Conservation (phyloP, 495 filamentous ascomycete genomes). For the Chaetomium cochliodes region DNA sequence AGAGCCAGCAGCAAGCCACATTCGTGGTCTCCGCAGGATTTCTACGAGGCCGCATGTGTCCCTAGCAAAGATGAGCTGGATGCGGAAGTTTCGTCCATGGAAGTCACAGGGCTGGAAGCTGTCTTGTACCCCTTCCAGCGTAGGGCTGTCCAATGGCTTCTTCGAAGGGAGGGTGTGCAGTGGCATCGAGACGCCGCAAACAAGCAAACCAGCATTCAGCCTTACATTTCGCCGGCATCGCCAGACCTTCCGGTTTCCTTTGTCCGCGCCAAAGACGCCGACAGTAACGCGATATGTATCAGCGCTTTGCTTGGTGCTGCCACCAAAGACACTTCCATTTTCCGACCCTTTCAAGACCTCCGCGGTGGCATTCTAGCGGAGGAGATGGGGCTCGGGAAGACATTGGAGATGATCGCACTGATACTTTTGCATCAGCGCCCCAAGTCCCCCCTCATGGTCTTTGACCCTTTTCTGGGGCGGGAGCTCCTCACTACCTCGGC, state of each 20-base stretch:
- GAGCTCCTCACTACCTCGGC: slow-evolving; percentile 54
- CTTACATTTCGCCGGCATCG: background rate
- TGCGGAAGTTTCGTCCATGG: slow-evolving; percentile 25
- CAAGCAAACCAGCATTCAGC: slow-evolving; percentile 21
- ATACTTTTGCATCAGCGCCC: slow-evolving; percentile 60
- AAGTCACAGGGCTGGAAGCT: slow-evolving; percentile 34
- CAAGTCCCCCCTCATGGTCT: slow-evolving; percentile 13
- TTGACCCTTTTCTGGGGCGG: slow-evolving; percentile 34
- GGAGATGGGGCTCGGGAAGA: slow-evolving; percentile 97
- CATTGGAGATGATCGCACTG: slow-evolving; percentile 80
- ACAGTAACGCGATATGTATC: slow-evolving; percentile 37
- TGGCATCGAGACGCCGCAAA: slow-evolving; percentile 27
- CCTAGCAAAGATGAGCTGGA: slow-evolving; percentile 33
- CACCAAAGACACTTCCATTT: slow-evolving; percentile 51
- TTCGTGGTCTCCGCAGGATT: slow-evolving; percentile 42
- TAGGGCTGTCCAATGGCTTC: slow-evolving; percentile 47
- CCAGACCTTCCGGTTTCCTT: slow-evolving; percentile 24
- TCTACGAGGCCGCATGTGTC: slow-evolving; percentile 46
- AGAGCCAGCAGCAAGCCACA: background rate
- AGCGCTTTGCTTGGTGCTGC: slow-evolving; percentile 66
- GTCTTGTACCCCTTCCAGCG: slow-evolving; percentile 48
- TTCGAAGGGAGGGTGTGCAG: slow-evolving; percentile 44
- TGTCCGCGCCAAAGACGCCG: slow-evolving; percentile 30
- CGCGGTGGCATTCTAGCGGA: slow-evolving; percentile 78
- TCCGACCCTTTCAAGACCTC: slow-evolving; percentile 46